phyloP scores from a whole-genome alignment of 148 eudicot species.

The Mesembryanthemum crystallinum region DNA sequence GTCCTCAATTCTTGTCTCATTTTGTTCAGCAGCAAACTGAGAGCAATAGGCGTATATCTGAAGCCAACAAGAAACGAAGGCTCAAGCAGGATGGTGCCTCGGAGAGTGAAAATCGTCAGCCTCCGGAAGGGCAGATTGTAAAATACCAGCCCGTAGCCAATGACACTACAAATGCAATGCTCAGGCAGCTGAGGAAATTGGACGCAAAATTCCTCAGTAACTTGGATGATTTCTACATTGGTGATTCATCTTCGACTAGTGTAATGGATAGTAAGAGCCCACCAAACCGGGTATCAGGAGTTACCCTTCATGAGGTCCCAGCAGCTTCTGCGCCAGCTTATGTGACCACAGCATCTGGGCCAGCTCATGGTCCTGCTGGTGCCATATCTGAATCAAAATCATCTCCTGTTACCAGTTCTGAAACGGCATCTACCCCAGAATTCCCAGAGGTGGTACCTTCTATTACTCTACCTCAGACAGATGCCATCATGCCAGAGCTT shows the following conservation, averaged over 20 bases:
- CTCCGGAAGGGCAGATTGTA: slow-evolving; percentile 57
- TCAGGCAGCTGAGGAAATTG: slow-evolving; percentile 42
- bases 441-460: slow-evolving; percentile 32
- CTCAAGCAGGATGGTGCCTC: slow-evolving; percentile 44
- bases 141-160: slow-evolving; percentile 50
- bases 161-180: slow-evolving; percentile 45
- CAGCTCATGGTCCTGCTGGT: slow-evolving; percentile 25
- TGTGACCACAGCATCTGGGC: slow-evolving; percentile 9
- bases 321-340: slow-evolving; percentile 32
- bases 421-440: slow-evolving; percentile 23
- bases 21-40: slow-evolving; percentile 64
- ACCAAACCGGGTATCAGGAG: slow-evolving; percentile 34
- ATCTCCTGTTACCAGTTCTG: slow-evolving; percentile 33
- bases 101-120: slow-evolving; percentile 23
- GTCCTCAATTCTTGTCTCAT: slow-evolving; percentile 68
- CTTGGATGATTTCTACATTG: slow-evolving; percentile 28
- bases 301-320: slow-evolving; percentile 48
- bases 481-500: slow-evolving; percentile 32
- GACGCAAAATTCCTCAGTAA: slow-evolving; percentile 28
- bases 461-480: slow-evolving; percentile 22
- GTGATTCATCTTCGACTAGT: slow-evolving; percentile 36
- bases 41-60: slow-evolving; percentile 46
- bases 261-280: slow-evolving; percentile 26
- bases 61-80: slow-evolving; percentile 62
- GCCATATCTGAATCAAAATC: slow-evolving; percentile 23